These are phyloP conservation scores for Neurospora discreta DNA, from an alignment of 495 filamentous ascomycete genomes.

Conservation along the genomic window DNA sequence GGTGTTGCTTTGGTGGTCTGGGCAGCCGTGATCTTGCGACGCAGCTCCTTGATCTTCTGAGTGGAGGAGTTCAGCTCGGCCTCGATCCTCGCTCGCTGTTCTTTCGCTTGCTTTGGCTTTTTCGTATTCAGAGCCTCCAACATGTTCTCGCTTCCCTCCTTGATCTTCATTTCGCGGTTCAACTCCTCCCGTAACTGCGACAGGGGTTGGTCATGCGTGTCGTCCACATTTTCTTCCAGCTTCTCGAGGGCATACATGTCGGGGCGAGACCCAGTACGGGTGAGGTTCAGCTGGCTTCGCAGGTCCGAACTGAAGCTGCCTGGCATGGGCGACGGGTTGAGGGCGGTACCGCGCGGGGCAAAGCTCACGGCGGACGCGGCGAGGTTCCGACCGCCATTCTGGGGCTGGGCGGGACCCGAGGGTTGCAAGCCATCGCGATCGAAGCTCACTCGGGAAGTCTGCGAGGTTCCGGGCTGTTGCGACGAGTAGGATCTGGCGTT, in stretches of 20 bases:
- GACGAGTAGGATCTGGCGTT: slow-evolving; percentile 43
- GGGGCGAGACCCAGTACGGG: slow-evolving; percentile 55
- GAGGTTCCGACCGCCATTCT: slow-evolving; percentile 33
- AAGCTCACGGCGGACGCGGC: slow-evolving; percentile 52
- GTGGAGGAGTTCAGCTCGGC: slow-evolving; percentile 87
- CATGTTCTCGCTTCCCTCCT: slow-evolving; percentile 93
- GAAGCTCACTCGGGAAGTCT: slow-evolving; percentile 30
- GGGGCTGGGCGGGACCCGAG: slow-evolving; percentile 16
- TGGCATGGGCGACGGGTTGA: slow-evolving; percentile 60
- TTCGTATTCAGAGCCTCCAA: slow-evolving; percentile 89
- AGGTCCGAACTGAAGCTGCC: slow-evolving; percentile 91
- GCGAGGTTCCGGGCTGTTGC: slow-evolving; percentile 33
- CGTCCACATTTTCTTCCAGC: slow-evolving; percentile 53
- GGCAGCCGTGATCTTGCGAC: slow-evolving; percentile 62
- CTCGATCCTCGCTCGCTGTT: slow-evolving; percentile 79
- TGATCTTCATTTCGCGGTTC: slow-evolving; percentile 93
- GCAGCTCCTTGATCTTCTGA: slow-evolving; percentile 72
- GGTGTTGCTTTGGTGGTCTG: slow-evolving; percentile 52
- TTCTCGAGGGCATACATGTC: slow-evolving; percentile 52
- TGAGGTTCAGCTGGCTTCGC: slow-evolving; percentile 58
- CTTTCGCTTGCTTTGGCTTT: slow-evolving; percentile 88
- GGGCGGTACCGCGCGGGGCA: slow-evolving; percentile 49
- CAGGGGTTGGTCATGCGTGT: slow-evolving; percentile 59
- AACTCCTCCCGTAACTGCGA: slow-evolving; percentile 66
- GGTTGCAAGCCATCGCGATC: slow-evolving; percentile 44